Conservation (phyloP, 352 stramenopile genomes). For the Globisporangium solare region DNA sequence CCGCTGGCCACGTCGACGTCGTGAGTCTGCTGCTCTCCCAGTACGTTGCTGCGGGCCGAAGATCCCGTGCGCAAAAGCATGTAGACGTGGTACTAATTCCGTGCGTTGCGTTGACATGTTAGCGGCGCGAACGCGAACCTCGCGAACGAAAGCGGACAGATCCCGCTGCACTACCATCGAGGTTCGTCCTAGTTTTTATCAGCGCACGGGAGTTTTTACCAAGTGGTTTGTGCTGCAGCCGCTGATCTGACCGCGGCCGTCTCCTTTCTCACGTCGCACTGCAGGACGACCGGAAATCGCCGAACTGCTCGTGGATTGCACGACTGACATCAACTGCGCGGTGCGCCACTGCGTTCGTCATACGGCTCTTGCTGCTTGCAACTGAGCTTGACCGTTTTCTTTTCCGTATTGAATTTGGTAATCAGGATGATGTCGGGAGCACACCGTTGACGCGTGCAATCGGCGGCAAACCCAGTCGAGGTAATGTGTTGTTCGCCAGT, state of each 20-base stretch:
- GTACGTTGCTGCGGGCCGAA: conserved; percentile 17
- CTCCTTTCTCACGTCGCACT: neutral
- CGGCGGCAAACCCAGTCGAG: conserved; percentile 45
- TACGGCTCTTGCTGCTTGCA: neutral
- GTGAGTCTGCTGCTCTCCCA: conserved; percentile 51
- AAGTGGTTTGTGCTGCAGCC: too few species aligned
- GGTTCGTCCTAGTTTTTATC: conserved; percentile 20
- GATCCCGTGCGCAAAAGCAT: neutral
- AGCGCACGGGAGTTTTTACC: neutral
- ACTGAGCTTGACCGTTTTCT: neutral
- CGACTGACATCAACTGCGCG: conserved; percentile 52
- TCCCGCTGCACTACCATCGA: conserved; percentile 73
- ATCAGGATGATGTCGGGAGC: conserved; percentile 53
- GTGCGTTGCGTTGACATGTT: neutral
- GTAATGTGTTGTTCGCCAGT: conserved; percentile 13
- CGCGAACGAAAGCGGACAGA: conserved; percentile 65
- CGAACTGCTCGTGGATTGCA: conserved; percentile 67
- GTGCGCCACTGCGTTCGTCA: conserved; percentile 20
- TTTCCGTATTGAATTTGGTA: neutral
- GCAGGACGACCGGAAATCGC: conserved; percentile 58
- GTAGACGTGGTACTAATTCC: conserved; percentile 9
- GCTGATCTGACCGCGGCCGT: neutral
- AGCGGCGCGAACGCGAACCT: conserved; percentile 64
- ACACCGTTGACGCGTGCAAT: conserved; percentile 62
- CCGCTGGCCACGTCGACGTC: conserved; percentile 50